A percentile compares a stretch with the other conserved stretches of the same genome.
These are phyloP conservation scores for Chytriomyces sp. DNA, from an alignment of 192 early-diverging fungal genomes.

Conservation along the genomic window DNA sequence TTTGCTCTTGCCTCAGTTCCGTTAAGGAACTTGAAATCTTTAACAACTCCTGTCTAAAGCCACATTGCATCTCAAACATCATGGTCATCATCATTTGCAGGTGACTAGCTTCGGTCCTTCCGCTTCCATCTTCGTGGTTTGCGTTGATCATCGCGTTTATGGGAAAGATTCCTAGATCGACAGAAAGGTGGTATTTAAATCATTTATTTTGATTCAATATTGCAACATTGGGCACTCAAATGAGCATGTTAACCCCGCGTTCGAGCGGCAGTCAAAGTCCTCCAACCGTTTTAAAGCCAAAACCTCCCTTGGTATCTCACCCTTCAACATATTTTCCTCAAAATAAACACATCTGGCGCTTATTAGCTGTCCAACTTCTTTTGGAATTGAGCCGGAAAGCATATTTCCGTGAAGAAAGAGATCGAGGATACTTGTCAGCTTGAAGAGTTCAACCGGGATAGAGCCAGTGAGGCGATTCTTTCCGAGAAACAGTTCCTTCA, in stretches of 20 bases:
- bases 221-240: conserved; percentile 18
- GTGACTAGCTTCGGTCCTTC: not conserved
- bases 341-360: conserved; percentile 15
- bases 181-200: too few species aligned
- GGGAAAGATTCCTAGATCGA: too few species aligned
- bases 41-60: too few species aligned
- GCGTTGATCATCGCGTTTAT: too few species aligned
- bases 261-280: conserved; percentile 8
- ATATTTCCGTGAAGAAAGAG: conserved; percentile 15
- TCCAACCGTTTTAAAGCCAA: not conserved
- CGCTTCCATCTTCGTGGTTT: too few species aligned
- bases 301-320: conserved; percentile 19
- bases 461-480: conserved; percentile 29
- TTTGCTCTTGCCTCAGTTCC: too few species aligned
- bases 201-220: too few species aligned
- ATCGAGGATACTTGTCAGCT: not conserved
- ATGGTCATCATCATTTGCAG: not conserved
- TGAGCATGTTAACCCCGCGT: conserved; percentile 13
- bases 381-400: conserved; percentile 15
- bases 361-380: conserved; percentile 8
- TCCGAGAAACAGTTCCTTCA: conserved; percentile 24
- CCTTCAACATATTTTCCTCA: conserved; percentile 23
- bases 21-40: too few species aligned
- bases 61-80: too few species aligned
- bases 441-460: conserved; percentile 14